phyloP scores from a whole-genome alignment of 345 rosid species.

The Eucalyptus polyanthemos region DNA sequence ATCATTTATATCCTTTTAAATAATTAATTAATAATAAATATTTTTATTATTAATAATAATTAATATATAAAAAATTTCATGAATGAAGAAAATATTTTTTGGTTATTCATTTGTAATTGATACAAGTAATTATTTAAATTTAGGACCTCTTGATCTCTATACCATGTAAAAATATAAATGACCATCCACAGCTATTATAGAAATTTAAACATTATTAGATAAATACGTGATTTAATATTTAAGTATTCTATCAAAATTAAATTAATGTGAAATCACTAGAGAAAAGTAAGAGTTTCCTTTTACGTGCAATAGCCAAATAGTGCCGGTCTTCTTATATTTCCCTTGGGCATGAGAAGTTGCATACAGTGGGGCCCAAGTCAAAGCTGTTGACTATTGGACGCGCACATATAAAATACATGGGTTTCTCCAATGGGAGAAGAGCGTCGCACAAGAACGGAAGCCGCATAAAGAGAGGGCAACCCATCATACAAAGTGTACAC shows the following conservation, averaged over 20 bases:
- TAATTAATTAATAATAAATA: too few species aligned
- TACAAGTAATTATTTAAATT: rapidly evolving
- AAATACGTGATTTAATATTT: too few species aligned
- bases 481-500: too few species aligned
- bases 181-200: rapidly evolving
- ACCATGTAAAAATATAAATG: rapidly evolving
- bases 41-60: too few species aligned
- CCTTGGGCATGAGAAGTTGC: too few species aligned
- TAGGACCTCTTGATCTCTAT: rapidly evolving
- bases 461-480: rapidly evolving
- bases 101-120: rapidly evolving
- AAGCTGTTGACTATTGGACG: rapidly evolving
- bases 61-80: too few species aligned
- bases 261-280: rapidly evolving
- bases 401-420: rapidly evolving
- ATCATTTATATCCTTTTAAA: rapidly evolving
- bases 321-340: too few species aligned
- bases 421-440: too few species aligned
- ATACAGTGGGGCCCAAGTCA: rapidly evolving
- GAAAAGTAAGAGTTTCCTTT: too few species aligned
- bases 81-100: rapidly evolving
- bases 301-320: too few species aligned
- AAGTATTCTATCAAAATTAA: too few species aligned
- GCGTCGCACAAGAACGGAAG: rapidly evolving
- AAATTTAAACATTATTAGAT: too few species aligned